phyloP scores from a whole-genome alignment of 306 rosid species.

The Ziziphus jujuba region DNA sequence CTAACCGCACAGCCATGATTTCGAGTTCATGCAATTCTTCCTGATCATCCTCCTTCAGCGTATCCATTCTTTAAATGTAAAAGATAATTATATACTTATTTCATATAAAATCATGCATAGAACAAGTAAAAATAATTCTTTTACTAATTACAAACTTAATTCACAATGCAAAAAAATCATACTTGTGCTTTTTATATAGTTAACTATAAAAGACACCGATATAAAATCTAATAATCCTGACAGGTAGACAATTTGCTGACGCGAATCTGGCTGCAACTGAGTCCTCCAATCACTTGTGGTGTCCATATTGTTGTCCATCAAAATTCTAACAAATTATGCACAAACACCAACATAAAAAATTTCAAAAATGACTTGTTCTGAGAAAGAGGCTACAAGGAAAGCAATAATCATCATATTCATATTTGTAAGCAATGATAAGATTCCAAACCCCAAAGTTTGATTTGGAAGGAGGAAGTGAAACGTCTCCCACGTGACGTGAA shows the following conservation, averaged over 20 bases:
- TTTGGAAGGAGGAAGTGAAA: too few species aligned
- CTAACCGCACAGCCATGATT: conserved; percentile 72
- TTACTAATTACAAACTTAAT: background rate
- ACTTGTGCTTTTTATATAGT: background rate
- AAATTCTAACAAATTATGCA: too few species aligned
- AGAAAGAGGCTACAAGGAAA: too few species aligned
- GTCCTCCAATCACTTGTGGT: too few species aligned
- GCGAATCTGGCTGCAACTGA: conserved; percentile 10
- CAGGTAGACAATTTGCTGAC: conserved; percentile 48
- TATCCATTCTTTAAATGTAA: conserved; percentile 59
- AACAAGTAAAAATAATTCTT: background rate
- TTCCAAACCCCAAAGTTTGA: too few species aligned
- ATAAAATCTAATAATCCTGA: background rate
- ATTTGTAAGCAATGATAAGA: too few species aligned
- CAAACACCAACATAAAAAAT: too few species aligned
- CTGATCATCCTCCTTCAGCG: conserved; percentile 60
- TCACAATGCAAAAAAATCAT: background rate
- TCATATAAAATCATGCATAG: background rate
- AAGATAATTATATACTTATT: too few species aligned
- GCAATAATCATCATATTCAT: too few species aligned
- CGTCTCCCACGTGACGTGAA: too few species aligned
- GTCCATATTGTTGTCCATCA: background rate
- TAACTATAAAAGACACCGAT: background rate
- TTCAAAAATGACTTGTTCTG: too few species aligned
- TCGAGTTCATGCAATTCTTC: conserved; percentile 60